These are phyloP conservation scores for Yamadazyma siamensis DNA, from an alignment of 1,139 yeast genomes.

Conservation along the genomic window DNA sequence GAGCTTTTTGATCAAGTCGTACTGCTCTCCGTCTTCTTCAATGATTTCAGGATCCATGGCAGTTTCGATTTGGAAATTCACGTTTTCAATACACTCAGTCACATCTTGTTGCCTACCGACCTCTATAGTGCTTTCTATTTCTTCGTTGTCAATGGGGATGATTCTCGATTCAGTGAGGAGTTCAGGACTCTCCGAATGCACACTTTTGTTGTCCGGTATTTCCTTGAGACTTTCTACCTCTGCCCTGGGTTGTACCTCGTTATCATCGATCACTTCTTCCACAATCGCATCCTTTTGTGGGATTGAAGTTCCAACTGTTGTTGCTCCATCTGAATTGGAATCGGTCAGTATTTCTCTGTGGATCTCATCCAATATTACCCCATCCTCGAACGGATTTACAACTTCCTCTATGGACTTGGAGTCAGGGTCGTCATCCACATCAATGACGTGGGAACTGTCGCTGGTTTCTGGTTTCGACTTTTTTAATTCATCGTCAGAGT, in stretches of 20 bases:
- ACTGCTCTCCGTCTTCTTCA: slow-evolving; percentile 77
- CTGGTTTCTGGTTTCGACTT: slow-evolving; percentile 1
- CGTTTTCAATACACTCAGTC: slow-evolving; percentile 94
- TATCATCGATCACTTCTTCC: slow-evolving; percentile 7
- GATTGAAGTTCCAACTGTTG: too few relatives aligned
- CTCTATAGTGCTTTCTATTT: slow-evolving; percentile 68
- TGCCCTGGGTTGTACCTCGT: too few relatives aligned
- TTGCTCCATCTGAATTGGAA: too few relatives aligned
- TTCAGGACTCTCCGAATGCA: slow-evolving; percentile 2
- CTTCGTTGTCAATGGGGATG: slow-evolving; percentile 53
- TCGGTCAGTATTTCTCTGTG: too few relatives aligned
- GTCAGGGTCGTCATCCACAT: slow-evolving; percentile 1
- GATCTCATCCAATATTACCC: slow-evolving; percentile 2
- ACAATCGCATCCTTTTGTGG: too few relatives aligned
- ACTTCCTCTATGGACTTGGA: slow-evolving; percentile 5
- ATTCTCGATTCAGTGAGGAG: slow-evolving; percentile 14
- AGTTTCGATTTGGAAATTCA: slow-evolving; percentile 88
- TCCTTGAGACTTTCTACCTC: too few relatives aligned
- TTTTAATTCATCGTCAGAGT: slow-evolving; percentile 8
- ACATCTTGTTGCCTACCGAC: slow-evolving; percentile 96
- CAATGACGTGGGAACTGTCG: not conserved
- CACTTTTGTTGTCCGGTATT: too few relatives aligned
- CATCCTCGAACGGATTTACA: slow-evolving; percentile 4
- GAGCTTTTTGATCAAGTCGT: slow-evolving; percentile 70
- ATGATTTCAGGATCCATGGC: slow-evolving; percentile 67